phyloP scores from a whole-genome alignment of 257 asterid species.

The Jacaranda copaia region DNA sequence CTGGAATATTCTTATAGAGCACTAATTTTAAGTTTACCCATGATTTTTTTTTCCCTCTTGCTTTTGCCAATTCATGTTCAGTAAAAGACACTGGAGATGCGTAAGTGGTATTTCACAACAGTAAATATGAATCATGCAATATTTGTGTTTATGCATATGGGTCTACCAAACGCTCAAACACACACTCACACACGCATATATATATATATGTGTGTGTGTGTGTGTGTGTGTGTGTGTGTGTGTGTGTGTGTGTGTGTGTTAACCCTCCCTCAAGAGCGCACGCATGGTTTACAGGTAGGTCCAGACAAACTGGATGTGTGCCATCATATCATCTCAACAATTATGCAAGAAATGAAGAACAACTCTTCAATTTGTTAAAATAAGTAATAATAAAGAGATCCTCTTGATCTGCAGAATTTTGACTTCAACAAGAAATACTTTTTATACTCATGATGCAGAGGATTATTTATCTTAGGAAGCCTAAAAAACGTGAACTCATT shows the following conservation, averaged over 20 bases:
- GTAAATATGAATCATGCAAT: not conserved
- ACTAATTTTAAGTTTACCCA: too few relatives aligned
- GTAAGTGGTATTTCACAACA: too few relatives aligned
- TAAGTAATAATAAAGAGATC: not conserved
- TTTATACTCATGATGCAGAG: conserved; percentile 26
- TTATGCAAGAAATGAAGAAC: conserved; percentile 35
- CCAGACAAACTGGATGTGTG: conserved; percentile 49
- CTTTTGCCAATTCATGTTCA: not conserved
- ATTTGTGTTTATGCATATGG: not conserved
- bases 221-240: too few relatives aligned
- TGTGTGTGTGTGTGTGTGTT: too few relatives aligned
- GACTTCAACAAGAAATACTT: conserved; percentile 47
- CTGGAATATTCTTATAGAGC: not conserved
- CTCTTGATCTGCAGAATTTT: conserved; percentile 48
- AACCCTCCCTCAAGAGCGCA: too few relatives aligned
- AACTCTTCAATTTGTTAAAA: not conserved
- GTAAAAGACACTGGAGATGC: not conserved
- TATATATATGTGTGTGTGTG: not conserved
- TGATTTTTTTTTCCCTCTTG: not conserved
- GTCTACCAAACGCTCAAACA: not conserved
- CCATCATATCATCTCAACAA: conserved; percentile 52
- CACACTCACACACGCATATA: too few relatives aligned
- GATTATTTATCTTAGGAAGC: conserved; percentile 20
- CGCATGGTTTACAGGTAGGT: conserved; percentile 45
- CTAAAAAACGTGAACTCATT: conserved; percentile 36